These are phyloP conservation scores for Cytospora paraplurivora DNA, from an alignment of 2,329 filamentous ascomycete genomes.

Conservation along the genomic window DNA sequence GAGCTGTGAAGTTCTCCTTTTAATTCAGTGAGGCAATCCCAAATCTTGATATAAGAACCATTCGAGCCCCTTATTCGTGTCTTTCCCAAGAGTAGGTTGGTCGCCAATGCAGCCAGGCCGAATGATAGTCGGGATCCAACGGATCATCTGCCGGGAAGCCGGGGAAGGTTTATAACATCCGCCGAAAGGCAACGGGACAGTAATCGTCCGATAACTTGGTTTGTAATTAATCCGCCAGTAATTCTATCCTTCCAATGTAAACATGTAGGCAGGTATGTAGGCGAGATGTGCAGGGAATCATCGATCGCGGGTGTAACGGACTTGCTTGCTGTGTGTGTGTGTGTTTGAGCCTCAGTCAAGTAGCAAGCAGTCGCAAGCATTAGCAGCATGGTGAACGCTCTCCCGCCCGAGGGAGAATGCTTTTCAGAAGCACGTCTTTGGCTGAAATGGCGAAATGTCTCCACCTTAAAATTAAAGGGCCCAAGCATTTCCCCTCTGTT, in stretches of 20 bases:
- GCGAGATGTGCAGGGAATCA: not conserved
- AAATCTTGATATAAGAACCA: not conserved
- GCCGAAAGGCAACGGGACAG: too few species aligned
- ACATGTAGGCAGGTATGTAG: not conserved
- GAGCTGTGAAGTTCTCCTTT: not conserved
- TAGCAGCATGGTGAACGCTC: not conserved
- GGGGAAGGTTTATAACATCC: slow-evolving; percentile 1
- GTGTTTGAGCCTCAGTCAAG: too few species aligned
- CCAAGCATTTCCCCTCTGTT: not conserved
- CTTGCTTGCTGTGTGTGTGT: not conserved
- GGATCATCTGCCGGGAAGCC: slow-evolving; percentile 4
- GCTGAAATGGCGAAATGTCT: not conserved
- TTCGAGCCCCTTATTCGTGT: too few species aligned
- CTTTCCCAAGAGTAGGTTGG: too few species aligned
- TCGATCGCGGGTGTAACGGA: not conserved
- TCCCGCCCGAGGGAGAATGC: slow-evolving; percentile 1
- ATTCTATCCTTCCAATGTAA: not conserved
- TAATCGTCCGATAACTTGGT: not conserved
- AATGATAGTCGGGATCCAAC: too few species aligned
- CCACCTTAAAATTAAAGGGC: not conserved
- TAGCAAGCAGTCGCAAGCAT: too few species aligned
- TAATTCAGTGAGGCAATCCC: not conserved
- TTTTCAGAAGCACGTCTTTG: not conserved
- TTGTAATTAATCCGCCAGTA: not conserved
- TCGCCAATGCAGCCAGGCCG: too few species aligned